Percentiles rank a stretch among this genome's conserved stretches.
Conservation (phyloP, 2,329 filamentous ascomycete species). For the Neurospora sp. region DNA sequence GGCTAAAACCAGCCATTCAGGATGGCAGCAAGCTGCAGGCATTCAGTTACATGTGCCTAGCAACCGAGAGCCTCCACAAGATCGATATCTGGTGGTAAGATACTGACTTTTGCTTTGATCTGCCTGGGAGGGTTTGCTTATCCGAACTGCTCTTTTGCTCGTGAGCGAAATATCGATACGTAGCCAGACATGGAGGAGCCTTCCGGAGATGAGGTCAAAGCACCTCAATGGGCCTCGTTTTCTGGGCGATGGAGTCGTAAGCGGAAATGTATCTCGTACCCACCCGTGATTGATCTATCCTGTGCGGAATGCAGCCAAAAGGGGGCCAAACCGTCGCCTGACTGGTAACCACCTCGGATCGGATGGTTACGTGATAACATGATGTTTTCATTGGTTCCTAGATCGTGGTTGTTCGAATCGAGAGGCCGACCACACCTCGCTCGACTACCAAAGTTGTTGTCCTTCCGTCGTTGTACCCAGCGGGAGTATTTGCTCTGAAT, state of each 20-base stretch:
- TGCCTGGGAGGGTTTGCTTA: not conserved
- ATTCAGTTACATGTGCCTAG: not conserved
- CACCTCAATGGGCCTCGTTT: not conserved
- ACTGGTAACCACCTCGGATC: slow-evolving; percentile 9
- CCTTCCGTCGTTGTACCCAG: not conserved
- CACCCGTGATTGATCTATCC: slow-evolving; percentile 4
- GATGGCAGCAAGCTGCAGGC: not conserved
- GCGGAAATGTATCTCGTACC: not conserved
- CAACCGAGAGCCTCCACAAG: not conserved
- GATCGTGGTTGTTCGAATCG: not conserved
- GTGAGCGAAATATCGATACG: not conserved
- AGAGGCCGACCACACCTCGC: not conserved
- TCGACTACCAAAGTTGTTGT: not conserved
- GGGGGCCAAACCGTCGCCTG: slow-evolving; percentile 7
- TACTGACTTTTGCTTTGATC: not conserved
- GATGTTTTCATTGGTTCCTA: slow-evolving; percentile 4
- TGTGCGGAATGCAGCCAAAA: slow-evolving; percentile 1
- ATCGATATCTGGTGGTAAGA: not conserved
- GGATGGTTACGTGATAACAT: not conserved
- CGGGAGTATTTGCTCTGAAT: not conserved
- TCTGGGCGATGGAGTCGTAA: not conserved
- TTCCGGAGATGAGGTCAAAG: not conserved
- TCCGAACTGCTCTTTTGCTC: not conserved
- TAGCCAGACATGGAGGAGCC: not conserved
- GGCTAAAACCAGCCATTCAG: not conserved